Evolutionary conservation across 2,329 filamentous ascomycete genomes (phyloP).

Genomic region (Aspergillus novoparasiticus): DNA sequence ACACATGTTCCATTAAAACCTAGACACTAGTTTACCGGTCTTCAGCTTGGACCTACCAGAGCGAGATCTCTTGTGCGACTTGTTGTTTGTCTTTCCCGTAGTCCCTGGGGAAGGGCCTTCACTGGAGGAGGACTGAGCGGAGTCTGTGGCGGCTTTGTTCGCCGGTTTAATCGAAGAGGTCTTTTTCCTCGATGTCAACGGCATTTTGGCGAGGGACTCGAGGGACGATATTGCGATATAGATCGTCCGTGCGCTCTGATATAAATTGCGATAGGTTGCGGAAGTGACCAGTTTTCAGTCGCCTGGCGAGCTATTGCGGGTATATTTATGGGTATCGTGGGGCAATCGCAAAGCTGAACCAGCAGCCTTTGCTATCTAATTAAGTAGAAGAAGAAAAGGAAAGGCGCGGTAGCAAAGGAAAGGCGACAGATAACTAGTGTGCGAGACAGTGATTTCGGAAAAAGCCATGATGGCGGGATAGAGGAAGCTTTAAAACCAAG

Average conservation of each 20-base stretch:
- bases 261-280: background rate
- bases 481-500: constrained; percentile 26
- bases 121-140: constrained; percentile 38
- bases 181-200: constrained; percentile 23
- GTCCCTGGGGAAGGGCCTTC: constrained; percentile 52
- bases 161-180: constrained; percentile 8
- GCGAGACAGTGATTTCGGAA: constrained; percentile 14
- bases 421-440: constrained; percentile 22
- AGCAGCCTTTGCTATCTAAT: constrained; percentile 44
- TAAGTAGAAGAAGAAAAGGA: constrained; percentile 28
- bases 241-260: background rate
- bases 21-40: constrained; percentile 17
- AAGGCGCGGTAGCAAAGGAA: constrained; percentile 28
- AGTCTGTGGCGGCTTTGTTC: constrained; percentile 17
- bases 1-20: background rate
- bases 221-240: background rate
- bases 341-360: constrained; percentile 44
- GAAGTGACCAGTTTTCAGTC: constrained; percentile 19
- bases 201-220: constrained; percentile 17
- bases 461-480: constrained; percentile 18
- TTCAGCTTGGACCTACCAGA: constrained; percentile 71
- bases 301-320: constrained; percentile 17
- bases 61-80: constrained; percentile 92
- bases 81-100: constrained; percentile 64
- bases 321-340: background rate